Conservation (phyloP, 345 rosid species). For the Rhizophora apiculata region DNA sequence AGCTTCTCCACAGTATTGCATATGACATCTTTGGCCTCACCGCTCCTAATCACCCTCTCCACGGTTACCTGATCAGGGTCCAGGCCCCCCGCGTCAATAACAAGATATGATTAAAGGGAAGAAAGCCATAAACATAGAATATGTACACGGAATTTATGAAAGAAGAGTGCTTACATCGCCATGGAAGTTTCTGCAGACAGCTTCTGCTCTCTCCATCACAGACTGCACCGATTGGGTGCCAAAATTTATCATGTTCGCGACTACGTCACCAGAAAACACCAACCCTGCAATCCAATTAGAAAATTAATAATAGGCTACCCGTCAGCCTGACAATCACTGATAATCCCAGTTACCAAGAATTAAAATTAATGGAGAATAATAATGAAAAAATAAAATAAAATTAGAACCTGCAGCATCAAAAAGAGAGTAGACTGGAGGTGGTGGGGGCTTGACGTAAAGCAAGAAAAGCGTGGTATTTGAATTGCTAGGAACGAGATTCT, state of each 20-base stretch:
- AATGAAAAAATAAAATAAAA: not conserved
- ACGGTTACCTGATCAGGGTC: conserved; percentile 40
- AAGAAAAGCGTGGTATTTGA: conserved; percentile 53
- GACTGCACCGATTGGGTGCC: conserved; percentile 49
- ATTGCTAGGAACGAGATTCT: conserved; percentile 44
- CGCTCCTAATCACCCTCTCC: conserved; percentile 59
- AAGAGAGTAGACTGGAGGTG: conserved; percentile 54
- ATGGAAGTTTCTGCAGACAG: conserved; percentile 43
- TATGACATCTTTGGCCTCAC: conserved; percentile 87
- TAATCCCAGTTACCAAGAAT: too few relatives aligned
- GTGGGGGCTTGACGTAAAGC: conserved; percentile 83
- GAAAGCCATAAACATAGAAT: too few relatives aligned
- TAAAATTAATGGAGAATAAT: not conserved
- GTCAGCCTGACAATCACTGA: too few relatives aligned
- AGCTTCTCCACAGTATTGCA: conserved; percentile 65
- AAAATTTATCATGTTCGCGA: conserved; percentile 45
- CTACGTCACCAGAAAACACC: conserved; percentile 49
- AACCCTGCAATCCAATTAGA: conserved; percentile 37
- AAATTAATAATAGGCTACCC: not conserved
- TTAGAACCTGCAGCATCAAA: conserved; percentile 57
- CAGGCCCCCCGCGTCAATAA: not conserved
- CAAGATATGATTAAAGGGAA: too few relatives aligned
- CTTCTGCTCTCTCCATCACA: conserved; percentile 75
- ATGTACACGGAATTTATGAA: too few relatives aligned
- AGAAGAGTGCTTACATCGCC: conserved; percentile 19